A percentile compares a stretch with the other conserved stretches of the same genome.
These are phyloP conservation scores for Pyrenula massariospora DNA, from an alignment of 495 filamentous ascomycete species.

Conservation along the genomic window DNA sequence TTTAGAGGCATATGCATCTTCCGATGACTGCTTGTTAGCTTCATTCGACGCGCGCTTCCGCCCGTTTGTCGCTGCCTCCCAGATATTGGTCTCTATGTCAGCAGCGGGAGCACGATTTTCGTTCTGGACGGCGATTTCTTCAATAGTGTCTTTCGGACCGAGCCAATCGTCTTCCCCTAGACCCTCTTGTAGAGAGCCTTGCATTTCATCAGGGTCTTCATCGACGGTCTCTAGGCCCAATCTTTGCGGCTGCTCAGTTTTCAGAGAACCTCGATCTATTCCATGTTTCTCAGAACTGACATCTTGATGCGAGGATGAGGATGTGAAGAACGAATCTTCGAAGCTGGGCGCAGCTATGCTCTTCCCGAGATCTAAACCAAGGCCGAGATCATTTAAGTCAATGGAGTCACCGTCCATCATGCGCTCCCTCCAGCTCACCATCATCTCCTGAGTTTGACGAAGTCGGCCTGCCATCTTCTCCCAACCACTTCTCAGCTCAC, in stretches of 20 bases:
- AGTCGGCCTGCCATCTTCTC: constrained; percentile 84
- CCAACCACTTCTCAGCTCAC: constrained; percentile 68
- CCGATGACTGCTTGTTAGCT: background rate
- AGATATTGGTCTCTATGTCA: too few relatives aligned
- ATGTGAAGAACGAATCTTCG: background rate
- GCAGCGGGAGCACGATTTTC: too few relatives aligned
- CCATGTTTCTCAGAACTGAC: background rate
- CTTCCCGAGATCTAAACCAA: background rate
- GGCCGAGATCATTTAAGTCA: constrained; percentile 61
- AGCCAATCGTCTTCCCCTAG: background rate
- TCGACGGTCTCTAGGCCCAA: background rate
- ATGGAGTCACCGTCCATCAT: constrained; percentile 71
- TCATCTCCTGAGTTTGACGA: constrained; percentile 79
- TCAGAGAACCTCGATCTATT: background rate
- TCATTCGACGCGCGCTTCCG: background rate
- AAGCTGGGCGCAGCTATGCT: background rate
- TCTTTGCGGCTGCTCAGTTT: background rate
- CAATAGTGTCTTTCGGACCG: background rate
- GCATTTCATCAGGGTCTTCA: background rate
- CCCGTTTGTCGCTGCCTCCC: background rate
- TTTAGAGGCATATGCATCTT: background rate
- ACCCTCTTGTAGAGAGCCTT: background rate
- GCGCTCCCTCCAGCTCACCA: constrained; percentile 84
- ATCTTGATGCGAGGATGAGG: background rate
- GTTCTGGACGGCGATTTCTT: background rate